These are phyloP conservation scores for Chrysosporium keratinophilum DNA, from an alignment of 2,329 filamentous ascomycete genomes.

Conservation along the genomic window DNA sequence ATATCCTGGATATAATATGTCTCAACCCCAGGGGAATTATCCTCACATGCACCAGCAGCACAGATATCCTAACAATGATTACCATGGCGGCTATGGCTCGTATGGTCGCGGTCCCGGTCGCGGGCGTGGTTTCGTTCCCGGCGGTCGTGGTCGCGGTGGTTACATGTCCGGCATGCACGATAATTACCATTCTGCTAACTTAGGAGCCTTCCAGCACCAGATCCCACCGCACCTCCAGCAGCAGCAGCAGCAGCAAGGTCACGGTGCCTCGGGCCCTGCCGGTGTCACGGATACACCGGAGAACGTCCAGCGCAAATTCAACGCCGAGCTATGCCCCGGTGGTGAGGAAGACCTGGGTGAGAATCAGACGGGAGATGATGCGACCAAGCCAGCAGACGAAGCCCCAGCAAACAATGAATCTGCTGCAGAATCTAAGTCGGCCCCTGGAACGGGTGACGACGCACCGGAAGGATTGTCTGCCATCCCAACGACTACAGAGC, in stretches of 20 bases:
- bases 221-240: conserved; percentile 23
- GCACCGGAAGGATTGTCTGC: neutral
- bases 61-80: conserved; percentile 50
- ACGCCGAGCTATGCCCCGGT: conserved; percentile 28
- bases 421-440: neutral
- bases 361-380: conserved; percentile 18
- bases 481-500: conserved; percentile 1
- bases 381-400: conserved; percentile 13
- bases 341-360: conserved; percentile 28
- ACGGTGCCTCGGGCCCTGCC: conserved; percentile 12
- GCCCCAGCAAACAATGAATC: conserved; percentile 12
- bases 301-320: conserved; percentile 15
- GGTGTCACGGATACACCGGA: conserved; percentile 20
- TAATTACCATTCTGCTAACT: conserved; percentile 30
- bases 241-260: conserved; percentile 8
- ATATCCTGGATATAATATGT: conserved; percentile 58
- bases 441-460: neutral
- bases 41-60: conserved; percentile 47
- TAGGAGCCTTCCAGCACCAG: conserved; percentile 25
- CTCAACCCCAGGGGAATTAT: conserved; percentile 73
- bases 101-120: conserved; percentile 57
- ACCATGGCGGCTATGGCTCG: conserved; percentile 63
- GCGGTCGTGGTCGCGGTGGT: conserved; percentile 31
- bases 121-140: conserved; percentile 48
- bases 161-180: conserved; percentile 28